Base-by-base conservation (phyloP, 1,284 basidiomycete species). In the Trichosporon asahii region DNA sequence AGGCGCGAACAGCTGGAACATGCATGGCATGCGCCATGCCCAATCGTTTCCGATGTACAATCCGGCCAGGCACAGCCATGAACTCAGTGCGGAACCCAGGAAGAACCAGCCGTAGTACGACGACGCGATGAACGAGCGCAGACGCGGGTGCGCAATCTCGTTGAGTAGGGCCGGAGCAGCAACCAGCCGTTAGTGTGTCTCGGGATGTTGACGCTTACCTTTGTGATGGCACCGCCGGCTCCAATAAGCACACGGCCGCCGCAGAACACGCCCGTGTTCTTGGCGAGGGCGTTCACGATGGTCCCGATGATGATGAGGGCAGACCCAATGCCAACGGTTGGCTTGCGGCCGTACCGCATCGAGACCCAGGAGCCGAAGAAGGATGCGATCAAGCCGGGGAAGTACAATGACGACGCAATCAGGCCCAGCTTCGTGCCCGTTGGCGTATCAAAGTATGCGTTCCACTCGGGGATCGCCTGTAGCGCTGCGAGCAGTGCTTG, bases 81-180 rank as follows among this genome's bases (percentile, higher is more conserved):
- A 72, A 15, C 71, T 85, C 15, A 69, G 60, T 21, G 74, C 70
- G 12, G 90, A 86, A 69, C 91, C 91, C 25, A 89, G 88, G 70
- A 79, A 82, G 90, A 90, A 92, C 66, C 91, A 87, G n/a, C 89
- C 89, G 84, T 92, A 91, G 85, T 91, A 92, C 49, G 88, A 83
- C 2, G 90, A 88, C 3, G 89, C 91, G 61, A 91, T 81, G 9
- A 87, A 86, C 5, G 89, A 89, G 72, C 91, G 89, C 78, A 92
- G 88, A 0, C 86, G 84, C 6, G 91, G 91, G 79, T 92, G 92
- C 0, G 91, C 86, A 25, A 93, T 83, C 79, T 93, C 91, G 35
- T 90, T 89, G 66, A 92, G 88, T 79, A 92, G 82, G 85, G 91
- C 86, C 14, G 90, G 90, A 1, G 90, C 90, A 37, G 90, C 87